Base-by-base conservation (phyloP, 257 asterid genomes). In the Solanum rostratum region DNA sequence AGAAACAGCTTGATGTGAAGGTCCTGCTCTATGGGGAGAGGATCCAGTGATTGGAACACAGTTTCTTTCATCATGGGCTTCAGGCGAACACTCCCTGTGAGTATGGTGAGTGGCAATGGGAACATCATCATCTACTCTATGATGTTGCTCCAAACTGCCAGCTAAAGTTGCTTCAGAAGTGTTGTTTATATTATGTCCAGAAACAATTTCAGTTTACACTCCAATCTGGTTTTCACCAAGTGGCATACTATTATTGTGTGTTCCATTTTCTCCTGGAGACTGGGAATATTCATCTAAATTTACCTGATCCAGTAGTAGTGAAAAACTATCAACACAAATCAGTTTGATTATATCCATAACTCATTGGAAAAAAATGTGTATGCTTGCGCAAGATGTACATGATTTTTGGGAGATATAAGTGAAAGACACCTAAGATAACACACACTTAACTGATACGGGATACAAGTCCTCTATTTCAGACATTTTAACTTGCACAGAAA, bases 1-100 rank as follows among this genome's bases (percentile, higher is more conserved):
- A 85, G 91, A 79, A 86, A 49, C 84, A 83, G 86, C 83, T 85
- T 80, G 89, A 84, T 70, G 87, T 71, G 74, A 50, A 86, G 73
- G 86, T 60, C 71, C 70, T 80, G 86, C 88, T 54, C 69, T 82
- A 45, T 18, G 53, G 70, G 63, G 85, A 22, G 76, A 85, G 62
- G 66, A 43, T 71, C 63, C 59, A 30, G 76, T 57, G 43, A 76
- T 52, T 41, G 84, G 80, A 87, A 79, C 53, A 85, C 59, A 46
- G 27, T 53, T 53, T 39, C 80, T 45, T 43, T 45, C 53, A 74
- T 37, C 30, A 7, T 27, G 55, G 46, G 73, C 15, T 79, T 82
- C 43, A n/a, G 54, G 27, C 60, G 76, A 80, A 71, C 45, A 39
- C 57, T 82, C 86, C 78, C 79, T 53, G 46, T 33, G 83, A 68